Conservation (phyloP, 345 rosid genomes). For the Eucalyptus victrix region DNA sequence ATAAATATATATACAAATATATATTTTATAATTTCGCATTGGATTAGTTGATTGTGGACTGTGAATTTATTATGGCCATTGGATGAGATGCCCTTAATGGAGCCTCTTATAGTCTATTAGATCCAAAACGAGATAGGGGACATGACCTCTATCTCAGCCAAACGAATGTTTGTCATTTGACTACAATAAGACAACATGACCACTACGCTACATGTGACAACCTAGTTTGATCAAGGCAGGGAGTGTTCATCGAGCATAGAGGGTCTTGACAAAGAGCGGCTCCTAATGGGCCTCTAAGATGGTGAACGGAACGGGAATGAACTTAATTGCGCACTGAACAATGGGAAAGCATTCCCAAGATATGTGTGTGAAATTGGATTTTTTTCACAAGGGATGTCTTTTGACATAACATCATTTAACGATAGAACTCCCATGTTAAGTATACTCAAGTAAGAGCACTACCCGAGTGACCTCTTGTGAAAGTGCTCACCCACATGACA, state of each 20-base stretch:
- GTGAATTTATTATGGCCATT: background rate
- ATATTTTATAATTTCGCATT: background rate
- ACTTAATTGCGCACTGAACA: accelerated
- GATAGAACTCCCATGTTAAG: too few species aligned
- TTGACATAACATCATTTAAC: too few species aligned
- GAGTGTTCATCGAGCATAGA: too few species aligned
- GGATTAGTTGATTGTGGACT: background rate
- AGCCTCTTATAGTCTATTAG: background rate
- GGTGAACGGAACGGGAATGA: too few species aligned
- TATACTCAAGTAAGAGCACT: too few species aligned
- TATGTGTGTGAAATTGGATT: background rate
- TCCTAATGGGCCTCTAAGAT: too few species aligned
- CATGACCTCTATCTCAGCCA: background rate
- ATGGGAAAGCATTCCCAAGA: background rate
- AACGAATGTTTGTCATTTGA: background rate
- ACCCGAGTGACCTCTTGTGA: too few species aligned
- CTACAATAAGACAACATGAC: background rate
- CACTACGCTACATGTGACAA: background rate
- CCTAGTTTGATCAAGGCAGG: too few species aligned
- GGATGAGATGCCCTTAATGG: background rate
- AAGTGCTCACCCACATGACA: background rate
- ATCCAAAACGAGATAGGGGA: background rate
- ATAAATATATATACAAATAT: too few species aligned
- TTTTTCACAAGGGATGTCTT: background rate
- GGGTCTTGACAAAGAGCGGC: too few species aligned